Base-by-base conservation (phyloP, 2,329 filamentous ascomycete species). In the Colletotrichum cuscutae region DNA sequence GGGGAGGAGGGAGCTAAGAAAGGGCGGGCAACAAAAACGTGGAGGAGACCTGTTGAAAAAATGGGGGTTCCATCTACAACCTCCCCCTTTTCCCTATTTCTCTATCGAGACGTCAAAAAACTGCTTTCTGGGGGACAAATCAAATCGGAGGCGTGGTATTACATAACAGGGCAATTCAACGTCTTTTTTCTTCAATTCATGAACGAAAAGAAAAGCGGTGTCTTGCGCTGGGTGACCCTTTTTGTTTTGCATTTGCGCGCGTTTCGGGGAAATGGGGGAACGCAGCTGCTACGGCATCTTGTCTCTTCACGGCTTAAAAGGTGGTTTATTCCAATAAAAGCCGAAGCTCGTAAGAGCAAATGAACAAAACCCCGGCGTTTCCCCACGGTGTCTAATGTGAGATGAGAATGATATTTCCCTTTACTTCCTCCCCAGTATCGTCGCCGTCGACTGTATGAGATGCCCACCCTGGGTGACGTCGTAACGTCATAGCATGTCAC, bases 181-280 rank as follows among this genome's bases (percentile, higher is more conserved):
- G 68, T 73, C 66, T 70, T 70, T 73, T 72, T 70, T 72, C 57
- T 64, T 72, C 58, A 56, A 26, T 4, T 19, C 26, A 52, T 54
- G 15, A 30, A 30, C 42, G 52, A 69, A 72, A 69, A 59, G 59
- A 64, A 65, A 72, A 72, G 46, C 32, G 52, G 57, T 49, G 35
- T 65, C 28, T 72, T 65, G 70, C 70, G 71, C 59, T 72, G 73
- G 65, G 65, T 60, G 64, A 53, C 59, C 62, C 37, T 42, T 42
- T 42, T 42, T 42, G 37, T 42, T 68, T 82, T 85, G 83, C 83
- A 84, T 84, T 85, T 79, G 83, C 81, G 83, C 84, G 83, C 37
- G 37, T 42, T 85, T 84, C 82, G 79, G 83, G 82, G 82, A 83
- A 80, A 71, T 68, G 82, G 80, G 83, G 83, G 82, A 85, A 85